Conservation (phyloP, 2,329 filamentous ascomycete species). For the Diplodia scrobiculata region DNA sequence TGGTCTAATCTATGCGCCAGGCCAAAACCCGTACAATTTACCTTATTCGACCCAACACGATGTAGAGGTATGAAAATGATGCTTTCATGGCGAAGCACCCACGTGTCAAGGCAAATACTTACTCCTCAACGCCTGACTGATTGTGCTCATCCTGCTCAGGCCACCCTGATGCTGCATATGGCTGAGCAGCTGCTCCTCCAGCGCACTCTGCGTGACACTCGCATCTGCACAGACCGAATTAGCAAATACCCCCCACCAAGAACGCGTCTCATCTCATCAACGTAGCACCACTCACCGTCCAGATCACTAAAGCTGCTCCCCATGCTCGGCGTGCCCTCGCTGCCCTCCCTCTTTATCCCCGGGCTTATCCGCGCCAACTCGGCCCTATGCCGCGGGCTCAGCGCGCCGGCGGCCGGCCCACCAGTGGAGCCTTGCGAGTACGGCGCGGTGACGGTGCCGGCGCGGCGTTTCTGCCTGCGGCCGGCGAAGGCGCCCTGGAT, state of each 20-base stretch:
- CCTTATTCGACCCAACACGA: background rate
- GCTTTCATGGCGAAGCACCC: background rate
- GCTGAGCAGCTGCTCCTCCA: conserved; percentile 76
- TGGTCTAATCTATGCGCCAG: background rate
- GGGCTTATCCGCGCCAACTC: conserved; percentile 59
- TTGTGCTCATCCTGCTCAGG: conserved; percentile 65
- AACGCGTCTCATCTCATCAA: background rate
- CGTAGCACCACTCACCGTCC: conserved; percentile 58
- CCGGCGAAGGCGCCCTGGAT: conserved; percentile 10
- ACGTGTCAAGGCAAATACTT: conserved; percentile 51
- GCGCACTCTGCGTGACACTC: conserved; percentile 75
- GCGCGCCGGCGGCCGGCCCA: conserved; percentile 25
- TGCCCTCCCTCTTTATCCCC: conserved; percentile 60
- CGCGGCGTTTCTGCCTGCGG: conserved; percentile 18
- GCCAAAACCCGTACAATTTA: background rate
- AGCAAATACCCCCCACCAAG: background rate
- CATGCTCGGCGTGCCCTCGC: conserved; percentile 76
- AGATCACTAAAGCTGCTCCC: conserved; percentile 85
- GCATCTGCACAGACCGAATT: conserved; percentile 58
- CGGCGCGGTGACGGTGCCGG: conserved; percentile 10
- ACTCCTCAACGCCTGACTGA: conserved; percentile 65
- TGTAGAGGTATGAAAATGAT: background rate
- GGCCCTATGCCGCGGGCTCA: conserved; percentile 59
- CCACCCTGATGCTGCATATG: conserved; percentile 60
- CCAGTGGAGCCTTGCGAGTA: background rate